Conservation (phyloP, 495 filamentous ascomycete species). For the Talaromyces ruber region DNA sequence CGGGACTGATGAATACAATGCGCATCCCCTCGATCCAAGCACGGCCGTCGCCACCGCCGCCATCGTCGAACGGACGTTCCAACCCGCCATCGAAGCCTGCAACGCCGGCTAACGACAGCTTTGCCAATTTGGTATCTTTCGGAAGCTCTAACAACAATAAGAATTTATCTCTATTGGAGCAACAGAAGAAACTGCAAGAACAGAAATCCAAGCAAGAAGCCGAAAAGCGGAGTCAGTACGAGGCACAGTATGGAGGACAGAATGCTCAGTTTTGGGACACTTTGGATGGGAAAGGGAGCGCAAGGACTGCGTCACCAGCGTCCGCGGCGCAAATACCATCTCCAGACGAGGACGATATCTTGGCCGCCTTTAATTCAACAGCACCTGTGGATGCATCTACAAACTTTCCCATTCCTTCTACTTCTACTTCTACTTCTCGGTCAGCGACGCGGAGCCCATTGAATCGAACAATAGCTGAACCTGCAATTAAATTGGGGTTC, state of each 20-base stretch:
- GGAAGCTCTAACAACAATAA: conserved; percentile 55
- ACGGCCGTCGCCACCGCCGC: conserved; percentile 61
- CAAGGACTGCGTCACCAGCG: conserved; percentile 19
- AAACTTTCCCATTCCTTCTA: conserved; percentile 43
- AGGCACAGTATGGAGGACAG: conserved; percentile 62
- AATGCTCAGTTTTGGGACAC: conserved; percentile 64
- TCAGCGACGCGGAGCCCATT: neutral
- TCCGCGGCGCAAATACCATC: conserved; percentile 18
- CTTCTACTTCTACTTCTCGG: conserved; percentile 12
- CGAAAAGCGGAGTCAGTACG: conserved; percentile 57
- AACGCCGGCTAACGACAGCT: conserved; percentile 70
- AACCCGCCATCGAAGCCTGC: conserved; percentile 44
- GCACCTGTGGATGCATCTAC: conserved; percentile 55
- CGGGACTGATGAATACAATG: conserved; percentile 49
- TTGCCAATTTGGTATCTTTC: conserved; percentile 79
- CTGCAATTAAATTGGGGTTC: neutral
- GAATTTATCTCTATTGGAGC: conserved; percentile 73
- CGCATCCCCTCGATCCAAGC: conserved; percentile 57
- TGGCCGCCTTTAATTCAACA: conserved; percentile 53
- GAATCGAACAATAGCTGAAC: neutral
- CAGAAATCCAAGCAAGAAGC: conserved; percentile 69
- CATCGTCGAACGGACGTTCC: conserved; percentile 30
- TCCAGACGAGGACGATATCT: conserved; percentile 48
- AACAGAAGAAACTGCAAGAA: conserved; percentile 71
- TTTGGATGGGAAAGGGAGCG: conserved; percentile 40